Evolutionary conservation across 495 filamentous ascomycete genomes (phyloP).

Genomic region (Coniosporium apollinis): DNA sequence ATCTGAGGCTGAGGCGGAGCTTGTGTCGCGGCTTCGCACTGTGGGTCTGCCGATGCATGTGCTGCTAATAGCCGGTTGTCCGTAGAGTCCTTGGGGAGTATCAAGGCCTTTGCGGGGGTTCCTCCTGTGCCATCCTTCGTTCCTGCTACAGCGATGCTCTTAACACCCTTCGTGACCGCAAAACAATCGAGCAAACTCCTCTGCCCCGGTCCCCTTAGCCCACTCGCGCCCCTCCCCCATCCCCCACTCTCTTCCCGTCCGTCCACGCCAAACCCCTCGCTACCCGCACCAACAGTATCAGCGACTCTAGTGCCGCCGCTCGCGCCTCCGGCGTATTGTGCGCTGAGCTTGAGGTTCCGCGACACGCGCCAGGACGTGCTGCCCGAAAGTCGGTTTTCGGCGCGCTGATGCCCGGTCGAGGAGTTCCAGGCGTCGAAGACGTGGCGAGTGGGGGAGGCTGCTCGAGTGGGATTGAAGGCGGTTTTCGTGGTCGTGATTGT

Average conservation of each 20-base stretch:
- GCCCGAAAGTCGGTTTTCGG: conserved; percentile 40
- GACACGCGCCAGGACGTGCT: conserved; percentile 56
- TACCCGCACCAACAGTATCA: conserved; percentile 40
- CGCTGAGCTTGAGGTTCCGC: conserved; percentile 44
- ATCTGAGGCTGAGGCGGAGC: conserved; percentile 25
- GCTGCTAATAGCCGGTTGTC: too few species aligned
- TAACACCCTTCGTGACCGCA: conserved; percentile 2
- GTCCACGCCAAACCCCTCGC: conserved; percentile 23
- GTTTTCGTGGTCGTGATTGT: neutral
- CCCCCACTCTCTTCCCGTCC: conserved; percentile 24
- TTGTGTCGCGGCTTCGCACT: neutral
- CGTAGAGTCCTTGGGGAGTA: too few species aligned
- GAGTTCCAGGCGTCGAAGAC: conserved; percentile 73
- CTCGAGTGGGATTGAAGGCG: conserved; percentile 12
- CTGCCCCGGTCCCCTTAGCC: conserved; percentile 29
- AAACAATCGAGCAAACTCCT: conserved; percentile 17
- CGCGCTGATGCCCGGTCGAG: conserved; percentile 63
- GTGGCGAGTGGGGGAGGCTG: conserved; percentile 32
- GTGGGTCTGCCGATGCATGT: neutral
- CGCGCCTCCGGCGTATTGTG: conserved; percentile 43
- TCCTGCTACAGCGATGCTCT: too few species aligned
- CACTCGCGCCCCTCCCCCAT: conserved; percentile 27
- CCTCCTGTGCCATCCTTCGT: too few species aligned
- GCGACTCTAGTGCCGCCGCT: conserved; percentile 33
- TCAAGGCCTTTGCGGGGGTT: too few species aligned